phyloP scores from a whole-genome alignment of 345 rosid genomes.

The Pistacia vera region DNA sequence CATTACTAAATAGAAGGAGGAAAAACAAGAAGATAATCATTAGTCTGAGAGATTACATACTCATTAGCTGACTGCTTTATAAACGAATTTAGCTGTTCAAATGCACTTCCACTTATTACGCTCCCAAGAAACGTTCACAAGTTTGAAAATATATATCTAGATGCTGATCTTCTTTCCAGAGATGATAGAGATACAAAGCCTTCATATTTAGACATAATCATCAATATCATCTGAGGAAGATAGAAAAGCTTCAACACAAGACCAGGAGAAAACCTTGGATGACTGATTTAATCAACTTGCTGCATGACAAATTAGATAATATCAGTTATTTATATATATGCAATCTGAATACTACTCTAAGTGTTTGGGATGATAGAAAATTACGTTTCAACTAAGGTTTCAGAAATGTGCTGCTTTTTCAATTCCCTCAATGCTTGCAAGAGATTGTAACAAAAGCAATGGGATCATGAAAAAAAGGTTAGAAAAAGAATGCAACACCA shows the following conservation, averaged over 20 bases:
- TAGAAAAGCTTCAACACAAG: slow-evolving; percentile 89
- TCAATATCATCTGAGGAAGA: slow-evolving; percentile 90
- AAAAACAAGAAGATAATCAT: neutral
- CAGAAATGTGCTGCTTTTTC: slow-evolving; percentile 74
- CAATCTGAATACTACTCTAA: slow-evolving; percentile 8
- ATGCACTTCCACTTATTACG: slow-evolving; percentile 72
- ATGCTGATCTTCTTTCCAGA: slow-evolving; percentile 86
- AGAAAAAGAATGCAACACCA: slow-evolving; percentile 88
- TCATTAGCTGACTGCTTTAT: slow-evolving; percentile 61
- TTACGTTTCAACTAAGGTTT: slow-evolving; percentile 64
- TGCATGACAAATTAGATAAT: slow-evolving; percentile 32
- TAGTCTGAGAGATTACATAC: slow-evolving; percentile 43
- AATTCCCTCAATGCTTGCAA: slow-evolving; percentile 84
- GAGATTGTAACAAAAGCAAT: slow-evolving; percentile 88
- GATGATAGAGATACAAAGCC: slow-evolving; percentile 77
- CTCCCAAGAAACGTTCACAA: slow-evolving; percentile 82
- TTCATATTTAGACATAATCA: slow-evolving; percentile 97
- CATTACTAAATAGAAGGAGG: neutral
- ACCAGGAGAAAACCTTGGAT: slow-evolving; percentile 92
- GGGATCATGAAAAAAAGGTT: slow-evolving; percentile 88
- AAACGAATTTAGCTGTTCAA: slow-evolving; percentile 74
- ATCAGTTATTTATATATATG: neutral
- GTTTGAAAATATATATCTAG: slow-evolving; percentile 78
- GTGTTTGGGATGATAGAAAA: slow-evolving; percentile 15
- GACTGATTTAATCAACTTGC: slow-evolving; percentile 63